Evolutionary conservation across 306 rosid genomes (phyloP).

Genomic region (Luffa aegyptiaca): DNA sequence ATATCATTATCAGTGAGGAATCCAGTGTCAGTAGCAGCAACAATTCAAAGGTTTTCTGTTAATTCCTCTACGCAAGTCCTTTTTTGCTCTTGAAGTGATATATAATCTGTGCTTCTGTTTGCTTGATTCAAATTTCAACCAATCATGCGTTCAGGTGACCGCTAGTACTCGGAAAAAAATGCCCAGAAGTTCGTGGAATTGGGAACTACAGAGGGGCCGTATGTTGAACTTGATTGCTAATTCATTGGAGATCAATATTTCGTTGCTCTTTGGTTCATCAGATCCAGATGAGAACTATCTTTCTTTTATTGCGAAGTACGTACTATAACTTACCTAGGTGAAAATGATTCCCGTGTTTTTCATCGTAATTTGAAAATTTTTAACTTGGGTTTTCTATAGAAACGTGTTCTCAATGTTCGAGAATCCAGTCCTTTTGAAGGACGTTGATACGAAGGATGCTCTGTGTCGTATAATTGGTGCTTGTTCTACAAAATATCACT

Average conservation of each 20-base stretch:
- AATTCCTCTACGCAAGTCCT: not conserved
- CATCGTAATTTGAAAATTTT: constrained; percentile 6
- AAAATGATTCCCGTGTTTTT: not conserved
- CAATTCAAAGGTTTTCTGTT: constrained; percentile 33
- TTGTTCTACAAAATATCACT: constrained; percentile 81
- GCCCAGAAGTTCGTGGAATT: constrained; percentile 53
- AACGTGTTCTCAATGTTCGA: constrained; percentile 71
- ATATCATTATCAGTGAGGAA: constrained; percentile 49
- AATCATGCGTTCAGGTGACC: constrained; percentile 32
- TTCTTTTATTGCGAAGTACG: constrained; percentile 74
- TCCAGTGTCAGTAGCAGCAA: constrained; percentile 22
- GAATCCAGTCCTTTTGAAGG: constrained; percentile 51
- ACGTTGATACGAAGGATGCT: constrained; percentile 62
- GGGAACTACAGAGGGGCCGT: constrained; percentile 80
- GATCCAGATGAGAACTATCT: constrained; percentile 63
- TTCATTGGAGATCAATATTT: constrained; percentile 78
- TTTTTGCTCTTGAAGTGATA: not conserved
- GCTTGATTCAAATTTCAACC: not conserved
- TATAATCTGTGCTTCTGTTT: not conserved
- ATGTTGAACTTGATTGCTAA: constrained; percentile 79
- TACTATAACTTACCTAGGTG: not conserved
- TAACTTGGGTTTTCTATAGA: constrained; percentile 30
- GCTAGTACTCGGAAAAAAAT: constrained; percentile 58
- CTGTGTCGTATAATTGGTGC: constrained; percentile 77
- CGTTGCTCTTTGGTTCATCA: constrained; percentile 67